phyloP scores from a whole-genome alignment of 108 stramenopile genomes.

The Nannochloropsis salina region DNA sequence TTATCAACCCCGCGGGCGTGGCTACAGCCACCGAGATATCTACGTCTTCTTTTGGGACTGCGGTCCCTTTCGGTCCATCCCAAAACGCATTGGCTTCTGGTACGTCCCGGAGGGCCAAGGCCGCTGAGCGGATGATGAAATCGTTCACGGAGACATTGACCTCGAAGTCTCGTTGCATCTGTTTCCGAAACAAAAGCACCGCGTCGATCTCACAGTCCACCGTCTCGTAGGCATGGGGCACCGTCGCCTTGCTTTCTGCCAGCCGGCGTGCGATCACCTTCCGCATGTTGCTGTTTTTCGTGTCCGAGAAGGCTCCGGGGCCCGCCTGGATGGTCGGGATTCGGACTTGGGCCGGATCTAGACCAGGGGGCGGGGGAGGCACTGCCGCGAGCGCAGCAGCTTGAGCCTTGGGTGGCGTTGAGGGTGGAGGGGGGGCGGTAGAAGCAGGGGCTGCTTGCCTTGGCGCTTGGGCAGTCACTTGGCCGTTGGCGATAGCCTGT shows the following conservation, averaged over 20 bases:
- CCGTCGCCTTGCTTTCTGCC: constrained; percentile 85
- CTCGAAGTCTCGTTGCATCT: constrained; percentile 65
- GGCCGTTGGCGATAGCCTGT: constrained; percentile 52
- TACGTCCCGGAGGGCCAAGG: constrained; percentile 88
- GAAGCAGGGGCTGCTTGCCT: not conserved
- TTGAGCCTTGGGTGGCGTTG: constrained; percentile 27
- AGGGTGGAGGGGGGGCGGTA: not conserved
- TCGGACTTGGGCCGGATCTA: constrained; percentile 42
- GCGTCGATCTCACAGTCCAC: constrained; percentile 80
- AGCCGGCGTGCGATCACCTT: constrained; percentile 91
- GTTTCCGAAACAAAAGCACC: constrained; percentile 69
- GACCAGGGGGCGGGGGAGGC: constrained; percentile 38
- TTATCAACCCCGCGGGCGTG: constrained; percentile 86
- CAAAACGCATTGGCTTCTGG: constrained; percentile 76
- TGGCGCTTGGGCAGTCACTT: constrained; percentile 29
- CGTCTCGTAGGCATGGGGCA: constrained; percentile 93
- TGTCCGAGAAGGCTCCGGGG: not conserved
- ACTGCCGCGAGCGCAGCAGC: constrained; percentile 51
- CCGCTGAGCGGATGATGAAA: constrained; percentile 89
- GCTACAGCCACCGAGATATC: constrained; percentile 98
- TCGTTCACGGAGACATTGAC: constrained; percentile 90
- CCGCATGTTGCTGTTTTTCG: constrained; percentile 60
- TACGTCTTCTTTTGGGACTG: constrained; percentile 46
- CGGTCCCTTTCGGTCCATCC: constrained; percentile 46
- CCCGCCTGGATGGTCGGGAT: constrained; percentile 26